These are phyloP conservation scores for Populus hybrid DNA, from an alignment of 441 rosid genomes.

Conservation along the genomic window DNA sequence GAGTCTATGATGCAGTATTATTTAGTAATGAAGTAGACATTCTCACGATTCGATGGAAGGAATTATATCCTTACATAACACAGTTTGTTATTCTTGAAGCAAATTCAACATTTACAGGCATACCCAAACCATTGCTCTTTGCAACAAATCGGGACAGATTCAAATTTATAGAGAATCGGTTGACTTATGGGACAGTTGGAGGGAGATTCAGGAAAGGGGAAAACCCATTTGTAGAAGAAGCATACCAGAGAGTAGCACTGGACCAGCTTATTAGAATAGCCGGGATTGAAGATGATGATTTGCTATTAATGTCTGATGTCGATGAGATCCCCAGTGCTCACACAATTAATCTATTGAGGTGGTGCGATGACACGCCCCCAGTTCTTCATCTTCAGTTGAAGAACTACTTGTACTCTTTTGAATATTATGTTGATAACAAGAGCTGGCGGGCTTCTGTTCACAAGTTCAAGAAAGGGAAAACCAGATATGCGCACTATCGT, in stretches of 20 bases:
- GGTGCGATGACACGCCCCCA: slow-evolving; percentile 78
- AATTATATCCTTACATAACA: slow-evolving; percentile 72
- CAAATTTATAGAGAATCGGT: slow-evolving; percentile 62
- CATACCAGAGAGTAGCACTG: slow-evolving; percentile 76
- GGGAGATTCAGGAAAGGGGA: slow-evolving; percentile 84
- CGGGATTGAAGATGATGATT: slow-evolving; percentile 81
- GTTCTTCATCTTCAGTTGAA: slow-evolving; percentile 71
- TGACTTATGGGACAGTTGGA: slow-evolving; percentile 75
- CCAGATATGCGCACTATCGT: slow-evolving; percentile 80
- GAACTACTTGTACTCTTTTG: slow-evolving; percentile 81
- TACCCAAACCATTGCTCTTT: slow-evolving; percentile 60
- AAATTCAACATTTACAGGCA: slow-evolving; percentile 79
- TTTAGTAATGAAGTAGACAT: slow-evolving; percentile 82
- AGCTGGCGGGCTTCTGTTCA: slow-evolving; percentile 96
- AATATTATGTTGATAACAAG: slow-evolving; percentile 57
- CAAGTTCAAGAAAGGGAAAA: slow-evolving; percentile 49
- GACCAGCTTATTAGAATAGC: slow-evolving; percentile 76
- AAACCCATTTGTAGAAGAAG: slow-evolving; percentile 84
- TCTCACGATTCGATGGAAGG: slow-evolving; percentile 78
- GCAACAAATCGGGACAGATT: slow-evolving; percentile 51
- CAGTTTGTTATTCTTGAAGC: slow-evolving; percentile 93
- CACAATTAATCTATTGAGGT: slow-evolving; percentile 76
- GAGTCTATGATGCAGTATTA: slow-evolving; percentile 80
- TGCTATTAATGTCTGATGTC: slow-evolving; percentile 91
- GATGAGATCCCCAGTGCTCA: slow-evolving; percentile 96